A percentile compares a stretch with the other conserved stretches of the same genome.
phyloP scores from a whole-genome alignment of 2,329 filamentous ascomycete genomes.

The Apiospora phragmitis region DNA sequence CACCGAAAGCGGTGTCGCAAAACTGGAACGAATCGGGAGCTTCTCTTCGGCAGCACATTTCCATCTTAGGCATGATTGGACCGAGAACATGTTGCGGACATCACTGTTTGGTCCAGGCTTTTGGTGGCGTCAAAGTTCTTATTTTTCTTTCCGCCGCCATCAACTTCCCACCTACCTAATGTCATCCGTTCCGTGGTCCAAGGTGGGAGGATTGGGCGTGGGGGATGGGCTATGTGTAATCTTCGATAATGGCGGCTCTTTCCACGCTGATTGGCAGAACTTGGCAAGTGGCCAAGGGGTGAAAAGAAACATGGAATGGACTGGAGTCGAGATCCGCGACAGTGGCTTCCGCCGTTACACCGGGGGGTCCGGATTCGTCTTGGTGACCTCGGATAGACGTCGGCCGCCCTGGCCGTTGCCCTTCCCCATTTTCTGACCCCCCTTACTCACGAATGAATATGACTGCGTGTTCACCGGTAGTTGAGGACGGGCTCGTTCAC shows the following conservation, averaged over 20 bases:
- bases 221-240: background rate
- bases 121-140: background rate
- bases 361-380: background rate
- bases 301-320: background rate
- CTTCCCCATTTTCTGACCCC: no score
- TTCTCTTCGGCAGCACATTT: background rate
- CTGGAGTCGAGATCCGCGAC: background rate
- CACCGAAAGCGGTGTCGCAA: no score
- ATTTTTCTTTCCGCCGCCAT: background rate
- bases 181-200: no score
- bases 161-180: background rate
- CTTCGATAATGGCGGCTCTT: background rate
- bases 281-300: background rate
- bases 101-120: background rate
- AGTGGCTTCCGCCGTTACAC: background rate
- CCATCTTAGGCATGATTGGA: background rate
- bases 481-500: background rate
- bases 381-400: background rate
- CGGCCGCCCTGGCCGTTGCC: no score
- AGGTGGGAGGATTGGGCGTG: background rate
- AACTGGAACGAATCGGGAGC: background rate
- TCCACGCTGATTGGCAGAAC: background rate
- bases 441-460: no score
- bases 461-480: no score
- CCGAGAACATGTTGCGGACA: background rate